phyloP scores from a whole-genome alignment of 2,329 filamentous ascomycete species.

The Claviceps cyperi region DNA sequence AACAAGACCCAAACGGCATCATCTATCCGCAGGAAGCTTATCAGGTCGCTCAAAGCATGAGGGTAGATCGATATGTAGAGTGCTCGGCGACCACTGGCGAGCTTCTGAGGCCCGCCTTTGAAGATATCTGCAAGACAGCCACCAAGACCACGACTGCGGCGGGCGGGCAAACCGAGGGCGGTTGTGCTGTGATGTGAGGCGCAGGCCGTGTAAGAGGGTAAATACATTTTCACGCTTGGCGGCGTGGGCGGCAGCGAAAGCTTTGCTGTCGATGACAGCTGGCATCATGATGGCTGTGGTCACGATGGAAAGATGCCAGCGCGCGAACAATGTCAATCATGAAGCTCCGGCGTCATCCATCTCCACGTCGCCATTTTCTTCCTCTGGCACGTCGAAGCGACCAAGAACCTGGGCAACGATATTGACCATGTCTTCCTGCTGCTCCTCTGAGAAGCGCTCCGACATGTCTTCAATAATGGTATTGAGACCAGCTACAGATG shows the following conservation, averaged over 20 bases:
- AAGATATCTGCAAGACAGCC: slow-evolving; percentile 45
- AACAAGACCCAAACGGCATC: slow-evolving; percentile 43
- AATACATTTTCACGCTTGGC: no score
- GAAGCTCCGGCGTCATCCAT: slow-evolving; percentile 22
- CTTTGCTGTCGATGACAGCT: not conserved
- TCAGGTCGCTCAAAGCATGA: slow-evolving; percentile 39
- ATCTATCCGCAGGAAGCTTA: slow-evolving; percentile 49
- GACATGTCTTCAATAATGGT: slow-evolving; percentile 52
- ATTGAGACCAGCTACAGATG: slow-evolving; percentile 41
- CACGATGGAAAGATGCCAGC: not conserved
- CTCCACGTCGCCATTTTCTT: slow-evolving; percentile 20
- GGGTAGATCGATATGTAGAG: slow-evolving; percentile 49
- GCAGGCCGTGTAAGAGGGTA: not conserved
- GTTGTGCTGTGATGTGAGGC: slow-evolving; percentile 35
- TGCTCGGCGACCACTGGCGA: slow-evolving; percentile 48
- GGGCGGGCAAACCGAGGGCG: slow-evolving; percentile 40
- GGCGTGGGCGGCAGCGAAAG: not conserved
- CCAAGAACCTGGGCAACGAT: slow-evolving; percentile 45
- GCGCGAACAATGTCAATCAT: slow-evolving; percentile 7
- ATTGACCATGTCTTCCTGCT: slow-evolving; percentile 43
- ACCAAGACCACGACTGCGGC: slow-evolving; percentile 29
- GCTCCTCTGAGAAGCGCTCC: slow-evolving; percentile 41
- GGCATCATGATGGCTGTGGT: not conserved
- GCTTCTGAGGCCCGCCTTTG: slow-evolving; percentile 40
- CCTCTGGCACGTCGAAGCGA: slow-evolving; percentile 20